These are phyloP conservation scores for Termitomyces sp. DNA, from an alignment of 768 basidiomycete genomes.

Conservation along the genomic window DNA sequence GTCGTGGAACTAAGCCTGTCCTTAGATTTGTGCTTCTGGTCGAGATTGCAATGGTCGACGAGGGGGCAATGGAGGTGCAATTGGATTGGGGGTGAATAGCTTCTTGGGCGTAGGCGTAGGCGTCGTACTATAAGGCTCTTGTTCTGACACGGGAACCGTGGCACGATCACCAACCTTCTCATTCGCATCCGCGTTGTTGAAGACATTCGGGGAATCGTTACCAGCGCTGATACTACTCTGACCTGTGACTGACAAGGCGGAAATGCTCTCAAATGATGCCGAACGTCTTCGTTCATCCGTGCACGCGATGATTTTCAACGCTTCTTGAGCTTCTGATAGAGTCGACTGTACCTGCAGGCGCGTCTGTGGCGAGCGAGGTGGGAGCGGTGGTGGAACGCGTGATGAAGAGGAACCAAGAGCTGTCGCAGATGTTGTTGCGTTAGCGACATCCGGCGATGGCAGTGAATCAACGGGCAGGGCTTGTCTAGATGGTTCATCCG, in stretches of 20 bases:
- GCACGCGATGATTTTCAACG: slow-evolving; percentile 51
- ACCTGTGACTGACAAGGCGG: background rate
- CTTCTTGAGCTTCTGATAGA: slow-evolving; percentile 37
- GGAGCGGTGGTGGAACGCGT: slow-evolving; percentile 40
- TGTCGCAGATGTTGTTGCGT: background rate
- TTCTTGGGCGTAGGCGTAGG: background rate
- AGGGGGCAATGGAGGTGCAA: slow-evolving; percentile 17
- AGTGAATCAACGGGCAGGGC: background rate
- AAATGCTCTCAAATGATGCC: background rate
- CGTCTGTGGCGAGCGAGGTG: slow-evolving; percentile 34
- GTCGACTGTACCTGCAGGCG: slow-evolving; percentile 17
- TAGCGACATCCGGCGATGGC: background rate
- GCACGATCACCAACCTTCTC: background rate
- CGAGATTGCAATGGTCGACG: slow-evolving; percentile 9
- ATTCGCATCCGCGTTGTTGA: background rate
- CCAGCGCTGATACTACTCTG: background rate
- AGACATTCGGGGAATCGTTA: background rate
- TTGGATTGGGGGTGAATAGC: slow-evolving; percentile 1
- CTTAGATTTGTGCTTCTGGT: background rate
- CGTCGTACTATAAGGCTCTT: background rate
- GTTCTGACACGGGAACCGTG: background rate
- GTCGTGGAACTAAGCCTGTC: background rate
- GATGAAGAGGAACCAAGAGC: slow-evolving; percentile 21
- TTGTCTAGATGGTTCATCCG: background rate
- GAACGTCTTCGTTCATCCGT: slow-evolving; percentile 32